Percentiles rank a stretch among this genome's conserved stretches.
Conservation (phyloP, 2,329 filamentous ascomycete genomes). For the Phyllosticta ampelicida region DNA sequence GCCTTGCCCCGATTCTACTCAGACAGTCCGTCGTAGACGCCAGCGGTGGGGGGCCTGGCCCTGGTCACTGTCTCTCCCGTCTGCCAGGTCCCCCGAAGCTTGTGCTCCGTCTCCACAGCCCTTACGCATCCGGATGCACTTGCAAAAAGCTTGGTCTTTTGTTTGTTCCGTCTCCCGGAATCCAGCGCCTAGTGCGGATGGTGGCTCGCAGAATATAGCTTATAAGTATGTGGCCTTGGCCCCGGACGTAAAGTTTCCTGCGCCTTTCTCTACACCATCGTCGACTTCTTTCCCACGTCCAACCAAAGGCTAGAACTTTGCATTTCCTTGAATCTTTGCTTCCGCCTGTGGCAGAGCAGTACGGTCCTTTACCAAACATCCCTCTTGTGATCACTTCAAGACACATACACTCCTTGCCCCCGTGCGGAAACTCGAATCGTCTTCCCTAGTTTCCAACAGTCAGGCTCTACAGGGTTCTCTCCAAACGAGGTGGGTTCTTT, state of each 20-base stretch:
- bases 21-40: background rate
- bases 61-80: background rate
- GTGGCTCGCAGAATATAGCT: background rate
- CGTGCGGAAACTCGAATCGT: background rate
- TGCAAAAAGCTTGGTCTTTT: background rate
- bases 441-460: background rate
- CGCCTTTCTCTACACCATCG: background rate
- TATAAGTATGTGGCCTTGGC: slow-evolving; percentile 7
- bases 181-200: background rate
- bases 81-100: background rate
- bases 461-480: background rate
- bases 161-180: background rate
- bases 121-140: background rate
- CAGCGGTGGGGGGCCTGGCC: background rate
- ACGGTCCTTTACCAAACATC: slow-evolving; percentile 5
- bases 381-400: slow-evolving; percentile 4
- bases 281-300: background rate
- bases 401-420: slow-evolving; percentile 1
- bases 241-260: background rate
- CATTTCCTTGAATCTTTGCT: slow-evolving; percentile 7
- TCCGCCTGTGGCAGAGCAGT: slow-evolving; percentile 9
- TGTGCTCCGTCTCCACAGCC: background rate
- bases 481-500: background rate
- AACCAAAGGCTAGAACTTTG: slow-evolving; percentile 8
- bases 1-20: background rate